phyloP scores from a whole-genome alignment of 108 stramenopile genomes.

The Chaetoceros muelleri region DNA sequence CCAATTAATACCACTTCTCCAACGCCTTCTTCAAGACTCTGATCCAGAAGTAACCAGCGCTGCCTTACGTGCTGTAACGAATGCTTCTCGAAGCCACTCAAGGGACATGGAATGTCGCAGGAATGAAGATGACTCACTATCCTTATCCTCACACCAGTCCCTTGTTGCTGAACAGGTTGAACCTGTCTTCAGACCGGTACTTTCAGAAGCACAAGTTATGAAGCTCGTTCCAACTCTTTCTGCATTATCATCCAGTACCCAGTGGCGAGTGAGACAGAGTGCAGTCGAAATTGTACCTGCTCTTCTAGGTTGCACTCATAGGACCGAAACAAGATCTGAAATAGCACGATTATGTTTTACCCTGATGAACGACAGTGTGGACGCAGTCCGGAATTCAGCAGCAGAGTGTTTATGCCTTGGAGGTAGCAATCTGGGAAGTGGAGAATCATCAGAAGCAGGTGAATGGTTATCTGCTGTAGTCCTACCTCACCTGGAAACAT shows the following conservation, averaged over 20 bases:
- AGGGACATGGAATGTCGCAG: conserved; percentile 24
- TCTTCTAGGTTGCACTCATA: conserved; percentile 70
- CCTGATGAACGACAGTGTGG: conserved; percentile 71
- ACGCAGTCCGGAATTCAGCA: conserved; percentile 73
- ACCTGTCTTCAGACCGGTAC: conserved; percentile 77
- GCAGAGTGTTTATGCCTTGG: conserved; percentile 79
- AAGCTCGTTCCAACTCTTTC: conserved; percentile 75
- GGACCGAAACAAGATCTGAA: conserved; percentile 67
- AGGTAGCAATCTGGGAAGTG: conserved; percentile 71
- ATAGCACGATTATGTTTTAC: conserved; percentile 67
- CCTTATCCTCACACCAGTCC: conserved; percentile 59
- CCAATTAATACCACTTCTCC: conserved; percentile 71
- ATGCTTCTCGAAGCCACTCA: conserved; percentile 64
- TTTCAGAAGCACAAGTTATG: conserved; percentile 75
- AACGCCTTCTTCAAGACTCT: conserved; percentile 68
- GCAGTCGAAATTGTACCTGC: conserved; percentile 90
- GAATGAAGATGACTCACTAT: conserved; percentile 53
- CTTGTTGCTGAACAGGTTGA: conserved; percentile 44
- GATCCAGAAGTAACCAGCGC: conserved; percentile 83
- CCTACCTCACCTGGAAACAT: conserved; percentile 56
- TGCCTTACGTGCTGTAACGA: conserved; percentile 81
- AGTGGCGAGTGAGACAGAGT: conserved; percentile 84
- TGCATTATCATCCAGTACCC: conserved; percentile 65
- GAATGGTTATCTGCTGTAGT: conserved; percentile 80
- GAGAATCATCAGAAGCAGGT: conserved; percentile 54